Conservation (phyloP, 2,329 filamentous ascomycete genomes). For the Penicillium olsonii region DNA sequence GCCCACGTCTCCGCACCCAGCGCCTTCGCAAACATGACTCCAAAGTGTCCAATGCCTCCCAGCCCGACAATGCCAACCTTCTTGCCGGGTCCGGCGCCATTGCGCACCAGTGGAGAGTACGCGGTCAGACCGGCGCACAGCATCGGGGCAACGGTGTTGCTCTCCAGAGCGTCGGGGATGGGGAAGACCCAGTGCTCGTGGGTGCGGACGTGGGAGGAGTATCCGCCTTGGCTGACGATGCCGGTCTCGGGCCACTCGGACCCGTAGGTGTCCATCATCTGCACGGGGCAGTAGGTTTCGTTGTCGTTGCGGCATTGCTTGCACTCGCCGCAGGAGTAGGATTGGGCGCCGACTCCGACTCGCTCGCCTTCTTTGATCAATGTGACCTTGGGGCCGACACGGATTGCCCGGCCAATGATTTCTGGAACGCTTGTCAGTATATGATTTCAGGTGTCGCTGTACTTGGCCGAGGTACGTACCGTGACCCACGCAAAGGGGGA, state of each 20-base stretch:
- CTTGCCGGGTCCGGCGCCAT: conserved; percentile 70
- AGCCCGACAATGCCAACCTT: conserved; percentile 45
- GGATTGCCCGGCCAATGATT: conserved; percentile 68
- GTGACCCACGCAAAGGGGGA: conserved; percentile 56
- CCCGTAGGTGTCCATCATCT: conserved; percentile 54
- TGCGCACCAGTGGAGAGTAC: conserved; percentile 74
- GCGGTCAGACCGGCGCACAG: conserved; percentile 82
- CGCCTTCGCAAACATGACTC: conserved; percentile 68
- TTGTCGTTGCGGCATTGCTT: conserved; percentile 66
- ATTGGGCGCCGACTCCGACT: conserved; percentile 70
- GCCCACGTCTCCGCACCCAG: conserved; percentile 64
- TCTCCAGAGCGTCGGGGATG: conserved; percentile 71
- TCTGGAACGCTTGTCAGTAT: conserved; percentile 44
- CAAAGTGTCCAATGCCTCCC: conserved; percentile 72
- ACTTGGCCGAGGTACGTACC: conserved; percentile 38
- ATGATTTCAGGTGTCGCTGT: neutral
- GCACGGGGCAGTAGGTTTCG: conserved; percentile 67
- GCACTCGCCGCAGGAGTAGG: conserved; percentile 65
- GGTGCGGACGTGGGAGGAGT: conserved; percentile 67
- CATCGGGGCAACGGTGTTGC: conserved; percentile 70
- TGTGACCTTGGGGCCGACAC: conserved; percentile 66
- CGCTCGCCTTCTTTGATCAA: conserved; percentile 62
- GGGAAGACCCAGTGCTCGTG: conserved; percentile 72
- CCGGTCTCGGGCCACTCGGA: conserved; percentile 60
- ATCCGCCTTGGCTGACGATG: conserved; percentile 67